phyloP scores from a whole-genome alignment of 768 basidiomycete genomes.

The Amanita subjunquillea region DNA sequence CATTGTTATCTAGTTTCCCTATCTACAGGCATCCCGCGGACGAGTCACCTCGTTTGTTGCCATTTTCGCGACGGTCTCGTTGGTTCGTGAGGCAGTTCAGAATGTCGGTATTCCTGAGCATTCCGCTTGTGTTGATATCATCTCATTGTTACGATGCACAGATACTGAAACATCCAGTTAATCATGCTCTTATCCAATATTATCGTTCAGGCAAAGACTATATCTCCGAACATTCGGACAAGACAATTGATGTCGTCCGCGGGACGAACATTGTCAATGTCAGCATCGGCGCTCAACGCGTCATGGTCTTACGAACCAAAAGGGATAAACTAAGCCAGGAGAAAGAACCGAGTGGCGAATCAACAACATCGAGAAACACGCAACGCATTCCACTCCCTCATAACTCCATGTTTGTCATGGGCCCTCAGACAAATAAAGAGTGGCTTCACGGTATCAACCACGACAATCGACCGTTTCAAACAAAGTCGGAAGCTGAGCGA shows the following conservation, averaged over 20 bases:
- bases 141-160: conserved; percentile 4
- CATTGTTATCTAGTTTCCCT: conserved; percentile 40
- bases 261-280: conserved; percentile 75
- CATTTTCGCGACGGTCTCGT: conserved; percentile 60
- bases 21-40: conserved; percentile 80
- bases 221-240: conserved; percentile 83
- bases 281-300: conserved; percentile 67
- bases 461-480: conserved; percentile 52
- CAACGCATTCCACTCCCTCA: conserved; percentile 70
- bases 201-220: conserved; percentile 74
- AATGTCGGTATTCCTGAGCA: conserved; percentile 16
- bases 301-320: conserved; percentile 67
- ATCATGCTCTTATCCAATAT: conserved; percentile 76
- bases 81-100: conserved; percentile 57
- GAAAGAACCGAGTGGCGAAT: conserved; percentile 11
- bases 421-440: conserved; percentile 56
- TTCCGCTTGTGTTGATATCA: neutral
- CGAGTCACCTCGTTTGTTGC: conserved; percentile 55
- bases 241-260: conserved; percentile 72
- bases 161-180: conserved; percentile 51
- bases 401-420: conserved; percentile 78
- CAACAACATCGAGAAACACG: conserved; percentile 11
- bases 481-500: conserved; percentile 48
- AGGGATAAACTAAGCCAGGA: conserved; percentile 26
- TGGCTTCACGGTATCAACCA: conserved; percentile 74